Conservation (phyloP, 2,329 filamentous ascomycete species). For the Fusarium albosuccineum region DNA sequence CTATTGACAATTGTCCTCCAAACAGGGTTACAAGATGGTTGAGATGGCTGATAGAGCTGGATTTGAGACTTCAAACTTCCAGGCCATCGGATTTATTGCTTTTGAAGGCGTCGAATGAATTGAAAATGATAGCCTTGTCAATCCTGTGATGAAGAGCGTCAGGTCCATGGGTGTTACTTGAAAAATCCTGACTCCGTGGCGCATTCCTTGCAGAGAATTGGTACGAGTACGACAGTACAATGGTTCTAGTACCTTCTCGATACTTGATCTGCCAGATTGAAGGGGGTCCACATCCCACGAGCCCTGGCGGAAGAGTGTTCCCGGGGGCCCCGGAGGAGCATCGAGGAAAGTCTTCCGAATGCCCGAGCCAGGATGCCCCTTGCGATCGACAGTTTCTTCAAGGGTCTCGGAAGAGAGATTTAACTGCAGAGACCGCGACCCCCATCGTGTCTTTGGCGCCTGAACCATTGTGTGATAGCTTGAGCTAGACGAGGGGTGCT, state of each 20-base stretch:
- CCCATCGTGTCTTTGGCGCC: neutral
- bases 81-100: neutral
- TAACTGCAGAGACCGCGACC: neutral
- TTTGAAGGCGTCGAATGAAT: neutral
- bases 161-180: neutral
- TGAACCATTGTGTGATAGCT: neutral
- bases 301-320: constrained; percentile 6
- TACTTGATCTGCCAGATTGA: constrained; percentile 3
- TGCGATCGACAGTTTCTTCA: constrained; percentile 7
- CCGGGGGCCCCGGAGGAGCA: constrained; percentile 13
- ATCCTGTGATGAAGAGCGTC: too few species aligned
- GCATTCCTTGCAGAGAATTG: constrained; percentile 16
- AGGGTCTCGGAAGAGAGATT: neutral
- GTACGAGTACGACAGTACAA: neutral
- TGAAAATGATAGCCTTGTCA: too few species aligned
- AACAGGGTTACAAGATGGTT: constrained; percentile 1
- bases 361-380: constrained; percentile 19
- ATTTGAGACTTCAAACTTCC: neutral
- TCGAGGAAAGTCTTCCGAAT: constrained; percentile 20
- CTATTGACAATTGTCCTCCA: constrained; percentile 8
- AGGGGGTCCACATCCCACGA: constrained; percentile 12
- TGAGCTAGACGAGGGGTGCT: neutral
- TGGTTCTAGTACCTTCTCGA: neutral
- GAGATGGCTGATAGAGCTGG: neutral
- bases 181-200: constrained; percentile 21